Evolutionary conservation across 2,329 filamentous ascomycete genomes (phyloP), one percentile per base, ranked within the genome.

Genomic region (Tetracladium maxilliforme): DNA sequence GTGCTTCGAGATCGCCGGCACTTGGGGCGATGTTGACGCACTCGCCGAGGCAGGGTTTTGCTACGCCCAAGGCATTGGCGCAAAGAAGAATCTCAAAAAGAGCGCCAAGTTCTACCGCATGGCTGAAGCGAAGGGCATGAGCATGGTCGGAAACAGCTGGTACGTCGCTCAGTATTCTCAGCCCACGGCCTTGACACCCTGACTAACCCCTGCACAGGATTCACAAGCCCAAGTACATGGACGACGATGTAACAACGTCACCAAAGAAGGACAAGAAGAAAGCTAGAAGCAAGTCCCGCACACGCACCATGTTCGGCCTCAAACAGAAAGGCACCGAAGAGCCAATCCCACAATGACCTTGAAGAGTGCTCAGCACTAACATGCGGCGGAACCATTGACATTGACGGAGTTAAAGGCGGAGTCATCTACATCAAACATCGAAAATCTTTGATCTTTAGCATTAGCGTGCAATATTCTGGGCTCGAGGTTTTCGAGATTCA

Each of bases 91-190:
- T 45, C 58, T 94, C 45, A 94, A 84, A 58, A 94, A 86, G 55
- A 87, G 82, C 24, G 87, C 90, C 30, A 79, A 71, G 32, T 83
- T 90, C 42, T 95, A 95, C 48, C 75, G 90, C 13, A 65, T 76
- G 58, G 90, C 90, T 6, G 90, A 93, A 48, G 73, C 77, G 14
- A 90, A 90, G 52, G 90, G 90, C 6, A 86, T 94, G 62, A 92
- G 73, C 51, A 95, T 95, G 84, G 78, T 93, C 29, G 90, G 90
- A 28, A 95, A 95, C 48, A 94, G 84, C 60, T 98, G 90, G 87
- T 93, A 62, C 46, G 81, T 67, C 29, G 31, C 21, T 8, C n/a
- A n/a, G n/a, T 24, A 19, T 25, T 16, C 12, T 12, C 6, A 11
- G 18, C n/a, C 6, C 14, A 6, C 22, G 22, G 14, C 15, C 21